A percentile compares a stretch with the other conserved stretches of the same genome.
These are phyloP conservation scores for Trypanosoma melophagium DNA, from an alignment of 208 protist genomes.

Conservation along the genomic window DNA sequence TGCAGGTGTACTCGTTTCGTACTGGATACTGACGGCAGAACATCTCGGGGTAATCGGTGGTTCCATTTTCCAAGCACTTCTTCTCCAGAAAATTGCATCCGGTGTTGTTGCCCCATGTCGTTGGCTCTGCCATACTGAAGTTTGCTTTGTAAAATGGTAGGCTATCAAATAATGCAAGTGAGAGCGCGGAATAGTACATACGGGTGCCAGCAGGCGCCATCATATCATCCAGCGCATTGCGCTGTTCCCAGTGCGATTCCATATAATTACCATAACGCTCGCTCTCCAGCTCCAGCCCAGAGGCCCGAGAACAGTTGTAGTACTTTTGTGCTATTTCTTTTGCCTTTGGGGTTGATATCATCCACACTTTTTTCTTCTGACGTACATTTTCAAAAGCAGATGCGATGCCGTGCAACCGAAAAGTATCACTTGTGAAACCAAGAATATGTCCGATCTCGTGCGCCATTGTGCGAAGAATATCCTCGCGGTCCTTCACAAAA, in stretches of 20 bases:
- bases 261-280: not conserved
- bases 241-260: no score
- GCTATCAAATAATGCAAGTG: conserved; percentile 42
- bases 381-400: not conserved
- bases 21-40: not conserved
- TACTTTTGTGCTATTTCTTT: not conserved
- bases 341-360: not conserved
- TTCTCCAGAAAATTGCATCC: conserved; percentile 29
- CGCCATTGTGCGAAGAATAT: conserved; percentile 27
- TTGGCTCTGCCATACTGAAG: conserved; percentile 3
- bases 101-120: conserved; percentile 32
- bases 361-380: not conserved
- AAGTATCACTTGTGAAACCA: not conserved
- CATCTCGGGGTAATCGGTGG: not conserved
- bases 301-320: not conserved
- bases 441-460: conserved; percentile 30
- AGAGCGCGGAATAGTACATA: conserved; percentile 27
- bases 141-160: conserved; percentile 33
- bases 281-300: not conserved
- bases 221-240: no score
- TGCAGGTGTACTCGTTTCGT: no score
- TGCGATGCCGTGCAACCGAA: not conserved
- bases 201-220: no score
- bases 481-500: conserved; percentile 21
- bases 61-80: not conserved